Conservation (phyloP, 257 asterid species). For the Solanum tarapatanum region DNA sequence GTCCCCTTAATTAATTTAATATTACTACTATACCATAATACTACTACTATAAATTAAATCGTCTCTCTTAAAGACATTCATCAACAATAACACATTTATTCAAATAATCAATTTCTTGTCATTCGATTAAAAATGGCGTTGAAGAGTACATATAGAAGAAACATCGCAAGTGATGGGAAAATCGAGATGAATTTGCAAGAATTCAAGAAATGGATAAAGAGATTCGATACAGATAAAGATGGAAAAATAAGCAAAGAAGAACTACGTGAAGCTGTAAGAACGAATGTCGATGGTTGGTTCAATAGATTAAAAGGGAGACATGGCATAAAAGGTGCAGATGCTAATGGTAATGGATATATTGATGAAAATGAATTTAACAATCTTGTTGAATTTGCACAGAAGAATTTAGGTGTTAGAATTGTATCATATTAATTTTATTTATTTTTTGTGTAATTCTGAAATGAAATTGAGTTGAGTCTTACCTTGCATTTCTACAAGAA, state of each 20-base stretch:
- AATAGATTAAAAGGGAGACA: background rate
- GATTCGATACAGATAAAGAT: slow-evolving; percentile 15
- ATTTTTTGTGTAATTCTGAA: too few species aligned
- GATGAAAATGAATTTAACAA: too few species aligned
- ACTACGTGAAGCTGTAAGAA: slow-evolving; percentile 19
- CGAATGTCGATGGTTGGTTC: slow-evolving; percentile 21
- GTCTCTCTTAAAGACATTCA: background rate
- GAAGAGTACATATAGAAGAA: background rate
- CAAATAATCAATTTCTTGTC: background rate
- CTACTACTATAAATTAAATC: background rate
- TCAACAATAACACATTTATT: background rate
- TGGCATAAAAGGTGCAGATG: too few species aligned
- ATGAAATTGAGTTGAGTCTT: background rate
- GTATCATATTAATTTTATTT: too few species aligned
- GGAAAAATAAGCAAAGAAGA: slow-evolving; percentile 25
- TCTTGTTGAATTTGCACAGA: too few species aligned
- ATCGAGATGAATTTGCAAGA: slow-evolving; percentile 16
- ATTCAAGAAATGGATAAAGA: slow-evolving; percentile 35
- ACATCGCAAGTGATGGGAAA: slow-evolving; percentile 6
- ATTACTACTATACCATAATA: background rate
- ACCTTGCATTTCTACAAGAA: too few species aligned
- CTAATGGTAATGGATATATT: too few species aligned
- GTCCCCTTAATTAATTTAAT: background rate
- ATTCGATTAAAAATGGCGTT: background rate
- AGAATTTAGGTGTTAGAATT: too few species aligned